Conservation (phyloP, 768 basidiomycete genomes). For the Suillus variegatus region DNA sequence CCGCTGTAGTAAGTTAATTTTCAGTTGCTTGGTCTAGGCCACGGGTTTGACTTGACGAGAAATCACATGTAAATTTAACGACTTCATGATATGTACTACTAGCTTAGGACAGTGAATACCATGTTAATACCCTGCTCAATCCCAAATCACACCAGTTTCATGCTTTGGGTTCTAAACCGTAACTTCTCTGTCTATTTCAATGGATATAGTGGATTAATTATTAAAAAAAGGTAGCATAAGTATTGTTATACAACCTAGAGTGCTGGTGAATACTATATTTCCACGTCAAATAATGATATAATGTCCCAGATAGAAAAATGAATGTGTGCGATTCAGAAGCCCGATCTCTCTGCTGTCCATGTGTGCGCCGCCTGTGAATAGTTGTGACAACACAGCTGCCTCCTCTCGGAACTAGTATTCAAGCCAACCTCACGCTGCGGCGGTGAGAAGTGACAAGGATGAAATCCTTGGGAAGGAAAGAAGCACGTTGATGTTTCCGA, state of each 20-base stretch:
- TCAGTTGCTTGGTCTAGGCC: neutral
- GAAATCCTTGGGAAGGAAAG: constrained; percentile 60
- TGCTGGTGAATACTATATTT: neutral
- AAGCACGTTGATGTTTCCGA: constrained; percentile 52
- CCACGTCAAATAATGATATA: neutral
- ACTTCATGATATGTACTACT: neutral
- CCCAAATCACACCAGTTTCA: neutral
- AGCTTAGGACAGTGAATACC: neutral
- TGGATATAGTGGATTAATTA: neutral
- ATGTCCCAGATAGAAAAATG: neutral
- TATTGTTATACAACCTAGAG: neutral
- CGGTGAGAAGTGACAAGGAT: constrained; percentile 58
- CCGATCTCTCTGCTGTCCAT: neutral
- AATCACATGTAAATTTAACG: neutral
- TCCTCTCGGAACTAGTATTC: constrained; percentile 12
- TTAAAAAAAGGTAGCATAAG: neutral
- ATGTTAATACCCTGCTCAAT: neutral
- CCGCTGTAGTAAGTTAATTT: neutral
- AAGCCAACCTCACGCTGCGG: constrained; percentile 48
- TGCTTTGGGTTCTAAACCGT: neutral
- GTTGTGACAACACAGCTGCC: neutral
- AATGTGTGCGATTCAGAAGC: neutral
- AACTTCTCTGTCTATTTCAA: neutral
- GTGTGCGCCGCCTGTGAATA: neutral
- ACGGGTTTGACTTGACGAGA: too few relatives aligned